Base-by-base conservation (phyloP, 495 filamentous ascomycete genomes). In the Staphylotrichum tortipilum region DNA sequence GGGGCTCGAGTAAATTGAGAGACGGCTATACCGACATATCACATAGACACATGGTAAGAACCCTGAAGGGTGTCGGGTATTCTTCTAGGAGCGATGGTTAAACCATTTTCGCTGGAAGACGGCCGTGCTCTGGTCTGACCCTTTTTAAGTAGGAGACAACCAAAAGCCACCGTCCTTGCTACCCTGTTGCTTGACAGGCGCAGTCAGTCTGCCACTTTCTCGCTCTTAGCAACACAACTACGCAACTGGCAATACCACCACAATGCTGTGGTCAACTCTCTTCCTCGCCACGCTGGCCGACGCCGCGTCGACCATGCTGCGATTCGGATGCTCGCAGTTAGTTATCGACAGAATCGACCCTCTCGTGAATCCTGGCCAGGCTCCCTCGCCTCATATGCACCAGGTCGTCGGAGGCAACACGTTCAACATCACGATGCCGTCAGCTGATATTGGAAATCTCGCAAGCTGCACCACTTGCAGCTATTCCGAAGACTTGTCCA, bases 241-340 rank as follows among this genome's bases (percentile, higher is more conserved):
- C 7, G n/a, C 3, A 4, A n/a, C 34, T 36, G 34, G 17, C 34
- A 38, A 38, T n/a, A n/a, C n/a, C n/a, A n/a, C n/a, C n/a, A n/a
- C n/a, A 10, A 38, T 41, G 38, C 38, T 24, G 5, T 24, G 12
- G 38, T 28, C 21, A 4, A 11, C 38, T 22, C 17, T 41, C 4
- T 0, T 41, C 29, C 26, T 63, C 35, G 18, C 62, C 3, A 55
- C 60, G 6, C 33, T 63, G 53, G 63, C 47, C 36, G 47, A 48
- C 19, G 60, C 62, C 40, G 63, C 56, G 35, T 17, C 54, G 1
- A 59, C 56, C 21, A 59, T 59, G 52, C 56, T 69, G 44, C 66
- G 68, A 35, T 71, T 69, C 53, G 66, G 65, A 36, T 71, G 68
- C 62, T 65, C 62, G 12, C 64, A 67, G 56, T 55, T 68, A n/a